Conservation (phyloP, 192 early-diverging fungal species). For the Diversispora epigaea region DNA sequence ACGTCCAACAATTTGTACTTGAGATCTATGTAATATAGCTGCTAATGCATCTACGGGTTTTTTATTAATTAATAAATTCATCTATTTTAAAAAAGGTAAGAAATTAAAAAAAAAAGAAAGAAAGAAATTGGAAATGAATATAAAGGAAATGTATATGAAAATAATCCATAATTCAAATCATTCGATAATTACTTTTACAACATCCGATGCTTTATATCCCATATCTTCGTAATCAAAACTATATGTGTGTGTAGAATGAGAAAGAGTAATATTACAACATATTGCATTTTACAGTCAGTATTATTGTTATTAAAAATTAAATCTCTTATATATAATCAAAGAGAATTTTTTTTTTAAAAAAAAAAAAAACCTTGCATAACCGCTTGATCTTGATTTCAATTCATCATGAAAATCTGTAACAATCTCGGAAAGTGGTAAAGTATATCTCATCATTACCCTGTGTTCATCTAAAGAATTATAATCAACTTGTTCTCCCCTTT, state of each 20-base stretch:
- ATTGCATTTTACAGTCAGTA: no score
- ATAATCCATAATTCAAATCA: not conserved
- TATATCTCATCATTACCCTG: slow-evolving; percentile 83
- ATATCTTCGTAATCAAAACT: slow-evolving; percentile 95
- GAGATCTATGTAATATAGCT: slow-evolving; percentile 77
- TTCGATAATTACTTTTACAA: slow-evolving; percentile 67
- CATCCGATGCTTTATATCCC: slow-evolving; percentile 80
- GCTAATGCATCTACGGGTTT: slow-evolving; percentile 93
- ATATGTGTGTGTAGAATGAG: not conserved
- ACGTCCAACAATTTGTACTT: slow-evolving; percentile 69
- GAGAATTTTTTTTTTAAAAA: not conserved
- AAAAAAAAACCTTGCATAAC: slow-evolving; percentile 61
- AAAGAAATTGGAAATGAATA: not conserved
- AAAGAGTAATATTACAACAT: no score
- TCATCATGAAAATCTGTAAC: slow-evolving; percentile 95
- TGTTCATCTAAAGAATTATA: slow-evolving; percentile 86
- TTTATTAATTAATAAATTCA: slow-evolving; percentile 87
- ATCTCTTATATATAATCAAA: not conserved
- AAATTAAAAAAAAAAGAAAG: no score
- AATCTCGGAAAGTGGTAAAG: slow-evolving; percentile 88
- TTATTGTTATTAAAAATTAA: not conserved
- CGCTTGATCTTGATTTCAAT: slow-evolving; percentile 86
- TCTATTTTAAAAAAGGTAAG: slow-evolving; percentile 36
- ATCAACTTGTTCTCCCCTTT: slow-evolving; percentile 83
- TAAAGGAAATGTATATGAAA: not conserved